Percentiles rank a stretch among this genome's conserved stretches.
phyloP scores from a whole-genome alignment of 768 basidiomycete species.

The Crucibulum laeve region DNA sequence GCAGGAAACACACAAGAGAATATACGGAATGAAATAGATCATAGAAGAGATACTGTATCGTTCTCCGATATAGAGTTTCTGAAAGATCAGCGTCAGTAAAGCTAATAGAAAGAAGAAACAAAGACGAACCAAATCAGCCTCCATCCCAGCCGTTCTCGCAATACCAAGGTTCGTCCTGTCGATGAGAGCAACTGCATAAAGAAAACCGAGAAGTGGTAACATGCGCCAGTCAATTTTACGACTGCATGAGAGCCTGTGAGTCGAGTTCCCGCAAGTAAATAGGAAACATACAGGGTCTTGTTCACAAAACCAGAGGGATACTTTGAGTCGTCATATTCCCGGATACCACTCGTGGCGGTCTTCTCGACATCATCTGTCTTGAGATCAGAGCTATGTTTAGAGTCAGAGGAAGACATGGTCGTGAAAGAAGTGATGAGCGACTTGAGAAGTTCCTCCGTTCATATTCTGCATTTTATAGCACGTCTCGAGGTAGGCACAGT shows the following conservation, averaged over 20 bases:
- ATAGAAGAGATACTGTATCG: conserved; percentile 29
- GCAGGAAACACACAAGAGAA: conserved; percentile 21
- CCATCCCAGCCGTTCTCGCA: conserved; percentile 32
- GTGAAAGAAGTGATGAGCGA: neutral
- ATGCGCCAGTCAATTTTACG: conserved; percentile 28
- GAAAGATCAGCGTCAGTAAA: neutral
- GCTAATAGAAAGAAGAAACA: neutral
- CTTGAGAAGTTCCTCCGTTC: neutral
- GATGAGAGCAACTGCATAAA: conserved; percentile 31
- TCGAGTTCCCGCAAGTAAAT: neutral
- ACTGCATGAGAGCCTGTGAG: conserved; percentile 12
- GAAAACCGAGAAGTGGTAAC: conserved; percentile 26
- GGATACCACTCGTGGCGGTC: conserved; percentile 2
- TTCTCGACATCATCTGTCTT: conserved; percentile 15
- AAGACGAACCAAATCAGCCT: conserved; percentile 21
- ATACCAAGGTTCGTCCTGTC: conserved; percentile 32
- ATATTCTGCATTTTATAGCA: neutral
- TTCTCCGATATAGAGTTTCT: conserved; percentile 24
- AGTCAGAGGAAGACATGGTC: conserved; percentile 13
- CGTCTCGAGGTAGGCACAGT: no score
- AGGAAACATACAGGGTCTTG: conserved; percentile 14
- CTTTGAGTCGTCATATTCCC: conserved; percentile 1
- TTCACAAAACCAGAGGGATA: conserved; percentile 15
- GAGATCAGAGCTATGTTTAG: conserved; percentile 17
- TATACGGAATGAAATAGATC: conserved; percentile 31